Conservation (phyloP, 495 filamentous ascomycete genomes). For the Penicillium bovifimosum region DNA sequence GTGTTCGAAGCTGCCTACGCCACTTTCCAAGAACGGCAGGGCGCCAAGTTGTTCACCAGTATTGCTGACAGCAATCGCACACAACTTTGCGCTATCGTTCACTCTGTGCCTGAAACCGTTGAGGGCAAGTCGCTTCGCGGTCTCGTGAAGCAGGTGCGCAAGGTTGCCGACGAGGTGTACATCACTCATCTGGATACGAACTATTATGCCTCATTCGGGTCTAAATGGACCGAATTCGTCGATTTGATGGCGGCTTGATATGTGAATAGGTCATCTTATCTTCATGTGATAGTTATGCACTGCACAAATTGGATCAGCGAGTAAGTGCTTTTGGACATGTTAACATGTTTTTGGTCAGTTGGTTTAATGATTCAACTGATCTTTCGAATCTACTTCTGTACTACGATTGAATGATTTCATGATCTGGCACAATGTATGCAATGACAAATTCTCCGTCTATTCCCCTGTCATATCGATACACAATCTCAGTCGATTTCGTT, state of each 20-base stretch:
- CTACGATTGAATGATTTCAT: neutral
- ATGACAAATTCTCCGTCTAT: neutral
- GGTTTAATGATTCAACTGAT: neutral
- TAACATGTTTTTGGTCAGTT: neutral
- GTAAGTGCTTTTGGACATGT: neutral
- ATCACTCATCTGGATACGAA: conserved; percentile 39
- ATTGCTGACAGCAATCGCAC: conserved; percentile 33
- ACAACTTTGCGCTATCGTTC: conserved; percentile 37
- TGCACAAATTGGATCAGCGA: neutral
- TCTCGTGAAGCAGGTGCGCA: conserved; percentile 34
- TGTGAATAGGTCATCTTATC: neutral
- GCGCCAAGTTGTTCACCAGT: conserved; percentile 27
- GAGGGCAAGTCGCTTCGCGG: conserved; percentile 26
- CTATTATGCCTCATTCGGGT: conserved; percentile 44
- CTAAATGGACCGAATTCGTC: conserved; percentile 40
- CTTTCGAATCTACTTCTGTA: neutral
- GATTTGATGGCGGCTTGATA: conserved; percentile 31
- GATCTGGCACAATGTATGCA: neutral
- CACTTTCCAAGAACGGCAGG: conserved; percentile 34
- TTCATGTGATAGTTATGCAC: neutral
- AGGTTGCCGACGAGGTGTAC: conserved; percentile 38
- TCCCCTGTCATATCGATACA: neutral
- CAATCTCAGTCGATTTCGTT: neutral
- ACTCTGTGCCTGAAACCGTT: conserved; percentile 36
- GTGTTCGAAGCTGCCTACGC: conserved; percentile 44